A percentile compares a stretch with the other conserved stretches of the same genome.
phyloP scores from a whole-genome alignment of 177 flowering plant species.

The Tripterygium wilfordii region DNA sequence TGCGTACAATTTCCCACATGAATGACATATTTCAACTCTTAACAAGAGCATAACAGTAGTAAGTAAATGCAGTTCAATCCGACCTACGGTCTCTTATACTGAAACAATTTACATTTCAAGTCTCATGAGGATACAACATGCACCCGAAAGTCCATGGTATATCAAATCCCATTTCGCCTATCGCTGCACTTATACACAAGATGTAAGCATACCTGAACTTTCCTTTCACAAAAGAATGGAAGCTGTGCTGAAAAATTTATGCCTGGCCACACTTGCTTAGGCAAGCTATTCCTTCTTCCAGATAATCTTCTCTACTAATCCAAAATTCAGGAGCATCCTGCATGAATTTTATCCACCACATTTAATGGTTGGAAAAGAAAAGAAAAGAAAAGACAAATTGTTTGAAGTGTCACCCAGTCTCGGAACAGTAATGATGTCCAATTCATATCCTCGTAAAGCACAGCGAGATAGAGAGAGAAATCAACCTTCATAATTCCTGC shows the following conservation, averaged over 20 bases:
- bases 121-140: too few species aligned
- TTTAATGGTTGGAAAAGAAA: background rate
- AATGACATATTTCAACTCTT: too few species aligned
- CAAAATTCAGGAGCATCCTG: constrained; percentile 99
- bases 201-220: background rate
- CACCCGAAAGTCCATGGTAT: too few species aligned
- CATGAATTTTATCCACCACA: constrained; percentile 10
- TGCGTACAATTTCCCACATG: too few species aligned
- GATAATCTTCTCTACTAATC: constrained; percentile 85
- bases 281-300: constrained; percentile 87
- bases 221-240: background rate
- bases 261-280: constrained; percentile 82
- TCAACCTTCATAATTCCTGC: constrained; percentile 95
- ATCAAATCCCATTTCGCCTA: too few species aligned
- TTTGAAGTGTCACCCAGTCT: background rate
- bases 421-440: background rate
- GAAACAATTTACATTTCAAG: too few species aligned
- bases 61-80: too few species aligned
- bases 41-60: too few species aligned
- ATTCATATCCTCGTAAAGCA: background rate
- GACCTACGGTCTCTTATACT: too few species aligned
- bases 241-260: constrained; percentile 15
- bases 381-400: background rate
- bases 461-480: constrained; percentile 5
- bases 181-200: too few species aligned